These are phyloP conservation scores for Didymella sp. DNA, from an alignment of 2,329 filamentous ascomycete species.

Conservation along the genomic window DNA sequence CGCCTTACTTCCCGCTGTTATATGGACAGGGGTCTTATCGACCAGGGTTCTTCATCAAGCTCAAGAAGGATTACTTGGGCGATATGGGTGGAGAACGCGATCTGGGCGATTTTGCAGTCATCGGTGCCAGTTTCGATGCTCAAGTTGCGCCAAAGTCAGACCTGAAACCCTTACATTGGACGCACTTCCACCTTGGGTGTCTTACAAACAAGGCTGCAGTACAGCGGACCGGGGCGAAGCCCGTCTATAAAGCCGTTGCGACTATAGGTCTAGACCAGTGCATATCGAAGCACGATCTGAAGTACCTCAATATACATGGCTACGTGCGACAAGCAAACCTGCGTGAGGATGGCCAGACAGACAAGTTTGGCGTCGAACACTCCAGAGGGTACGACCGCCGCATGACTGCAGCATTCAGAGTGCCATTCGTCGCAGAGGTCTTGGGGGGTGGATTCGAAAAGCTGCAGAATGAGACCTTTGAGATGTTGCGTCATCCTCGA, in stretches of 20 bases:
- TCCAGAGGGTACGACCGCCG: conserved; percentile 27
- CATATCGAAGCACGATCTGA: conserved; percentile 55
- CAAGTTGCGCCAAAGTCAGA: conserved; percentile 64
- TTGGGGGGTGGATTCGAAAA: conserved; percentile 82
- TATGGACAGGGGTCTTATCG: conserved; percentile 33
- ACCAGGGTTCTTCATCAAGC: conserved; percentile 70
- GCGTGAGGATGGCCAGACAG: conserved; percentile 25
- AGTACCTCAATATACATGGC: conserved; percentile 53
- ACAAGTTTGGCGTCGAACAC: conserved; percentile 34
- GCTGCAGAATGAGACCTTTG: conserved; percentile 71
- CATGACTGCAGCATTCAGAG: conserved; percentile 66
- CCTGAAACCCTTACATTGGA: conserved; percentile 70
- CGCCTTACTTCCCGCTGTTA: conserved; percentile 70
- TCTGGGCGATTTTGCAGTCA: conserved; percentile 75
- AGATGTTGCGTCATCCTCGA: conserved; percentile 76
- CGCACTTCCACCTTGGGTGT: conserved; percentile 81
- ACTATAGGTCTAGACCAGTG: conserved; percentile 54
- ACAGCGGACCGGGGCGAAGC: conserved; percentile 58
- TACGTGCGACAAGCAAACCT: conserved; percentile 46
- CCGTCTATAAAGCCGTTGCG: conserved; percentile 72
- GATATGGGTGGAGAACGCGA: conserved; percentile 74
- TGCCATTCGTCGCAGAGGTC: conserved; percentile 79
- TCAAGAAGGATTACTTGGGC: conserved; percentile 88
- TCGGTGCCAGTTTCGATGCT: conserved; percentile 76
- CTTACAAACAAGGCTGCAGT: conserved; percentile 71